Base-by-base conservation (phyloP, 2,329 filamentous ascomycete species). In the Cladobotryum protrusum region DNA sequence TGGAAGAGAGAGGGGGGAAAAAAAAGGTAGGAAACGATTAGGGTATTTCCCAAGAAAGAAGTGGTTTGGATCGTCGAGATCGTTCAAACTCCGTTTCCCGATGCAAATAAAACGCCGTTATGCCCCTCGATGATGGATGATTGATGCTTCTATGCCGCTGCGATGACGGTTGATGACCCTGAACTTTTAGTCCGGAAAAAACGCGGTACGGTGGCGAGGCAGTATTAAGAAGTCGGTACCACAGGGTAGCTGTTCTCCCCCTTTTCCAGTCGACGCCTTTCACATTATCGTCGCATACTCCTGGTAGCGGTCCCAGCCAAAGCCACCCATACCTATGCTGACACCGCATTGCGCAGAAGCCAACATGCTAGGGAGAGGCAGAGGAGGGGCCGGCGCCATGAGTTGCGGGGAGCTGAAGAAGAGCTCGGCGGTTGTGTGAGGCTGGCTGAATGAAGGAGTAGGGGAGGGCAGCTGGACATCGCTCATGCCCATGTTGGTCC, bases 251-350 rank as follows among this genome's bases (percentile, higher is more conserved):
- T 68, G 62, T 72, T 67, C 35, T 37, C 35, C 63, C 67, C 69
- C 65, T 70, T 66, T 63, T 66, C 68, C 56, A 14, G 71, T 64
- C 66, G 70, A 63, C 81, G 77, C 71, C 81, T 80, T 77, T 87
- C 87, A 96, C 76, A 95, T 95, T 58, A 86, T 90, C 56, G 88
- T 85, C 59, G 88, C 79, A 67, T 91, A 95, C 68, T 92, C 88
- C 64, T 87, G 86, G 67, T 87, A 89, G 60, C 86, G 79, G 67
- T 88, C 89, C 88, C 89, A 96, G 60, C 87, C 88, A 67, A 95
- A 95, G 57, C 83, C 61, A 19, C 60, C 61, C 59, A 61, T 58
- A 49, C 83, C 85, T 54, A 84, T 76, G 64, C 85, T 85, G 52
- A 90, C 82, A 61, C 89, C 89, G 70, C 92, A 97, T 66, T 89